Evolutionary conservation across 1,139 yeast species (phyloP), one percentile per base, ranked within the genome.

Genomic region (Taiozyma sp.): DNA sequence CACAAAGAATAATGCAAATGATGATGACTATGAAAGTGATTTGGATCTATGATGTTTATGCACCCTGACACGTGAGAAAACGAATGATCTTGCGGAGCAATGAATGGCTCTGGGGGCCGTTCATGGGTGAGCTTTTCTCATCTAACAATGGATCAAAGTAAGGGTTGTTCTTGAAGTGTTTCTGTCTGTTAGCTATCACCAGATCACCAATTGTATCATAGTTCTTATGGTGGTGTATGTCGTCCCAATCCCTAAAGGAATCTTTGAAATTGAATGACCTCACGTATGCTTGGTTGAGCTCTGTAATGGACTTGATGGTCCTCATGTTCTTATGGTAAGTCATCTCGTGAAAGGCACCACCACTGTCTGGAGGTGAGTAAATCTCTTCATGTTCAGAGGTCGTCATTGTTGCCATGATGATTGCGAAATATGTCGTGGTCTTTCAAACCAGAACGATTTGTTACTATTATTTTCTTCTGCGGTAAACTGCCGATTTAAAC

Each of bases 21-120:
- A 59, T 16, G 61, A 64, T 45, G 73, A 67, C 28, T 65, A 65
- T 36, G 79, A 72, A 36, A 71, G 76, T 55, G 79, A 72, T 55
- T 57, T 75, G 38, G 80, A 75, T 61, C 45, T 72, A 24, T 70
- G 58, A 52, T 38, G 41, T 10, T 19, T 13, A 38, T 22, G 24
- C 13, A 38, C 41, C 24, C 7, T 10, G 24, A 8, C 41, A 38
- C 10, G 41, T 38, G 14, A 38, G 24, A 12, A 38, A 19, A 5
- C 10, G 14, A 19, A 38, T 38, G 24, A 38, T 38, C 41, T 22
- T 38, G 14, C 10, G 41, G 14, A 38, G 14, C 24, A 38, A 22
- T 4, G 41, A 38, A 19, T 10, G 24, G 19, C 19, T 16, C 5
- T 12, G 8, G 24, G 41, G 1, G 2, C 14, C 10, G 14, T 9